Evolutionary conservation across 2,329 filamentous ascomycete species (phyloP).

Genomic region (Xylaria sp.): DNA sequence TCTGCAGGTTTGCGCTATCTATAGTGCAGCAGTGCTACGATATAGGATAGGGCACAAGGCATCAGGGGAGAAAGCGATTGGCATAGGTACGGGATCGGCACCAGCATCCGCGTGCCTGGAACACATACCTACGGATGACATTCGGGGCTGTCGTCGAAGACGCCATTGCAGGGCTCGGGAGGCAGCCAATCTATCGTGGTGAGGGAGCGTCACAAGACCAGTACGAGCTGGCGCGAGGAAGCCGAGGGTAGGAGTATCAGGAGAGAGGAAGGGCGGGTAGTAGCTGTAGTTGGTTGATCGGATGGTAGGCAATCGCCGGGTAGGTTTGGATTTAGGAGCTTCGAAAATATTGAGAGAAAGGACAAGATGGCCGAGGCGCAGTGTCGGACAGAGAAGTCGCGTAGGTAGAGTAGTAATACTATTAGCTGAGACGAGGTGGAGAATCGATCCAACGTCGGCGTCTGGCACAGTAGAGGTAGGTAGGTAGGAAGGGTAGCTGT

Average conservation of each 20-base stretch:
- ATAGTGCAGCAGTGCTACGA: not conserved
- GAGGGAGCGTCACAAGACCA: conserved; percentile 27
- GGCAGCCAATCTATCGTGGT: conserved; percentile 22
- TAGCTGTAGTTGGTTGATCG: conserved; percentile 15
- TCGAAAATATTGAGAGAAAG: conserved; percentile 2
- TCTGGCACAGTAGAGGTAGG: not conserved
- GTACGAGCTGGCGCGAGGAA: conserved; percentile 16
- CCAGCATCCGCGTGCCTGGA: conserved; percentile 3
- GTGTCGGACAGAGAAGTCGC: conserved; percentile 12
- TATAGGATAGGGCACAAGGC: not conserved
- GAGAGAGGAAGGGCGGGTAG: conserved; percentile 6
- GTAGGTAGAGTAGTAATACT: conserved; percentile 5
- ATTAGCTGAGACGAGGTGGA: conserved; percentile 19
- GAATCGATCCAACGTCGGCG: conserved; percentile 16
- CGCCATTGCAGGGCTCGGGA: conserved; percentile 39
- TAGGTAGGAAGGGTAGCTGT: too few relatives aligned
- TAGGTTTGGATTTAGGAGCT: not conserved
- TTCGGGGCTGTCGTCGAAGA: conserved; percentile 45
- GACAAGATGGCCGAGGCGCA: conserved; percentile 15
- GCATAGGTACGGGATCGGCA: conserved; percentile 3
- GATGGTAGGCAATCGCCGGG: not conserved
- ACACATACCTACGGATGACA: conserved; percentile 52
- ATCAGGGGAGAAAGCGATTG: not conserved
- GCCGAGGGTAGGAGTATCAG: conserved; percentile 12
- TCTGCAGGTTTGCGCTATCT: not conserved